Evolutionary conservation across 1,284 basidiomycete species (phyloP), one percentile per base, ranked within the genome.

Genomic region (Crocinoboletus sp.): DNA sequence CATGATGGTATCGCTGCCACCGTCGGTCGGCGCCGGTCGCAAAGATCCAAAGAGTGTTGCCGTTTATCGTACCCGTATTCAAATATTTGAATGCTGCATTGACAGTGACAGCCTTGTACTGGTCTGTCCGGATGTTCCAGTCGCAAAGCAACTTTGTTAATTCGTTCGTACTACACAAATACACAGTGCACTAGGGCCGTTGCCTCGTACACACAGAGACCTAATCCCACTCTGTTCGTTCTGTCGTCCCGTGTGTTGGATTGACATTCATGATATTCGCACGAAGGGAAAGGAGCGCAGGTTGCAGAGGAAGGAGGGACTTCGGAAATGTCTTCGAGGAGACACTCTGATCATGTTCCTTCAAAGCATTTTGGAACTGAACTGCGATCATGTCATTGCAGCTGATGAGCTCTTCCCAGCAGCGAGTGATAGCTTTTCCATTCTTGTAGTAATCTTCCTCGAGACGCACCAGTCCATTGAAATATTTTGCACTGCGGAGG

Each of bases 391-490:
- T 52, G 24, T 57, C 54, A 35, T 67, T 69, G 30, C 60, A 54
- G 29, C 61, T 56, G 31, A 61, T 51, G 29, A 69, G 49, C 17
- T 66, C 65, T 41, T 74, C 71, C 53, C 66, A 66, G 12, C 52
- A 56, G 27, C 52, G 49, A 19, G 51, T 55, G 22, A 70, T 49
- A 29, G 58, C 49, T 27, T 61, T 59, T n/a, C 66, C 61, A 33
- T 63, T 55, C 25, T 58, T 62, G 27, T 69, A 64, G 46, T 74
- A 74, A 34, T 69, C 63, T 31, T 68, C 65, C 49, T 76, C 70
- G 16, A 76, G 60, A 27, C 58, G 59, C 23, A 75, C 61, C 8
- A 77, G 54, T 28, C 43, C 49, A 49, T 73, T 70, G 54, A 68
- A 71, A 47, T 71, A 67, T 20, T 48, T 55, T 35, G 69, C 63